These are phyloP conservation scores for Suhomyces bokatorum DNA, from an alignment of 1,139 yeast species.

Conservation along the genomic window DNA sequence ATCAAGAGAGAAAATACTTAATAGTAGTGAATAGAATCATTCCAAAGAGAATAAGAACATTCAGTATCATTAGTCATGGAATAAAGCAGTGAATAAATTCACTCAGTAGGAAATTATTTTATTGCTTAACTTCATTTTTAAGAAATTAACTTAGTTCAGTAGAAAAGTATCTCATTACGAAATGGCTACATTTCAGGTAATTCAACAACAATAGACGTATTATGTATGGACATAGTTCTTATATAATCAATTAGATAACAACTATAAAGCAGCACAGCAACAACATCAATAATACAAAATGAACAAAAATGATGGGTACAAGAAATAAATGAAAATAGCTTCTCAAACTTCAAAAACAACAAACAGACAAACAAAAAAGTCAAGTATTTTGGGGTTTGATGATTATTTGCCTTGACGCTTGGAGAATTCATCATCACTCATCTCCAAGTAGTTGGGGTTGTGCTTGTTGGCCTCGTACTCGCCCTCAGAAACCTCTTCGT, in stretches of 20 bases:
- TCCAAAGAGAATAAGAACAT: too few species aligned
- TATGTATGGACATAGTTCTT: background rate
- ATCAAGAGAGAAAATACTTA: too few species aligned
- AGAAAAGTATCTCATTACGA: background rate
- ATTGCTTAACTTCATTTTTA: too few species aligned
- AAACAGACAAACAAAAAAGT: background rate
- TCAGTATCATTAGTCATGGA: too few species aligned
- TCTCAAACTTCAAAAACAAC: background rate
- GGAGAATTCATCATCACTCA: conserved; percentile 38
- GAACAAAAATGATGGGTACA: conserved; percentile 1
- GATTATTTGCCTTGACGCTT: conserved; percentile 5
- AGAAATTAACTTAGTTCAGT: too few species aligned
- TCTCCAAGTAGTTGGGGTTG: conserved; percentile 53
- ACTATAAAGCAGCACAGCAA: background rate
- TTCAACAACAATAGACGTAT: background rate
- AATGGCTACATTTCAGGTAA: background rate
- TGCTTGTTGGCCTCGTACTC: conserved; percentile 47
- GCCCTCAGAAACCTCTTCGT: conserved; percentile 52
- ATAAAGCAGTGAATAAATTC: too few species aligned
- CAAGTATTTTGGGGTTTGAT: background rate
- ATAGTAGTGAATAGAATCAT: too few species aligned
- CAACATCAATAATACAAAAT: conserved; percentile 8
- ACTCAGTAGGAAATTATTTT: too few species aligned
- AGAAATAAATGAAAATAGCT: background rate
- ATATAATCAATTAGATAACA: conserved; percentile 1